Base-by-base conservation (phyloP, 768 basidiomycete genomes). In the Tylopilus plumbeoviolaceoides region DNA sequence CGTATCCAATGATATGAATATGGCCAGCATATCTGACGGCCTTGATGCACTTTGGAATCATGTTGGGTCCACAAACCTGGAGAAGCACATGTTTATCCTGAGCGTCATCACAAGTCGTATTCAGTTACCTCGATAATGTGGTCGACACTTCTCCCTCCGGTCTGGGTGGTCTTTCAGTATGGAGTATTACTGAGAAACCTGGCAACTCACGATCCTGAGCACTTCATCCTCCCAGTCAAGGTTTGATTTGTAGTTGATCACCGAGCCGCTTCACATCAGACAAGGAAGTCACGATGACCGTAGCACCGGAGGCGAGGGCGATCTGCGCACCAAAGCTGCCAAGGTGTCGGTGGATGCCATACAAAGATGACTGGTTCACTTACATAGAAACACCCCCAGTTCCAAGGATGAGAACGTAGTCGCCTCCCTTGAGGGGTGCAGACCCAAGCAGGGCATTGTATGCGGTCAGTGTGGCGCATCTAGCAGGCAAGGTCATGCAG, bases 171-270 rank as follows among this genome's bases (percentile, higher is more conserved):
- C 23, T 14, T 7, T 14, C 21, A 8, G 9, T 15, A 30, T 12
- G 23, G 10, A n/a, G n/a, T n/a, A n/a, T n/a, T 17, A 46, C 48
- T 9, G 17, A n/a, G 30, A n/a, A 25, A 25, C 8, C 11, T 21
- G 9, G 0, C 14, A 18, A 63, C 75, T 25, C 54, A 78, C 79
- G 18, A 84, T 66, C 52, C 68, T 64, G 30, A 72, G 53, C 2
- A 77, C 78, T 57, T 82, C 75, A 33, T 78, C 38, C 83, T n/a
- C 79, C 85, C 85, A 87, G 39, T 83, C 64, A 2, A 79, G 77
- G 1, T 69, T 72, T 55, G 68, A 78, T 52, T 73, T 79, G 64
- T 87, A 87, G 70, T 87, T 85, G 70, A 87, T 82, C 77, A 20
- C 85, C 83, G 18, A 84, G 74, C 41, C 73, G 74, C 43, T 71